These are phyloP conservation scores for Periconia macrospinosa DNA, from an alignment of 2,329 filamentous ascomycete genomes.

Conservation along the genomic window DNA sequence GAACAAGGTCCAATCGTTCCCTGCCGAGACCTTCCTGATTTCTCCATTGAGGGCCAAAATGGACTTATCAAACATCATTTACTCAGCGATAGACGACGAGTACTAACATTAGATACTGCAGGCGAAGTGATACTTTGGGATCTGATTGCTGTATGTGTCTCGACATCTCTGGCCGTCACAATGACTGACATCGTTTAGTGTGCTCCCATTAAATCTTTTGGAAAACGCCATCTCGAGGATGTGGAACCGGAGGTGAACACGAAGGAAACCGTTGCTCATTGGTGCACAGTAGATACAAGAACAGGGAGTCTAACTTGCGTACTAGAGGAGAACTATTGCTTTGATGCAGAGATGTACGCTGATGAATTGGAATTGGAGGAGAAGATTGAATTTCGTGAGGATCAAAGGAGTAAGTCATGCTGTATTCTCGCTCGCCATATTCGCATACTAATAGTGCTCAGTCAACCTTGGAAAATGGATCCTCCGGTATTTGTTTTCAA, in stretches of 20 bases:
- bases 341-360: conserved; percentile 95
- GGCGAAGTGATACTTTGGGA: conserved; percentile 97
- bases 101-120: conserved; percentile 89
- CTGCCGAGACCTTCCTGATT: conserved; percentile 49
- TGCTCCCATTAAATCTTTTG: conserved; percentile 84
- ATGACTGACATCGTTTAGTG: conserved; percentile 61
- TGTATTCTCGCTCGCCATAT: conserved; percentile 29
- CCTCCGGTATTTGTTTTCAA: conserved; percentile 85
- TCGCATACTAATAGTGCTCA: conserved; percentile 38
- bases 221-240: conserved; percentile 91
- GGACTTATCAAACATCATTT: conserved; percentile 91
- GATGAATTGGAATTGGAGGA: conserved; percentile 80
- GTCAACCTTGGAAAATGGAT: conserved; percentile 98
- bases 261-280: conserved; percentile 84
- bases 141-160: conserved; percentile 69
- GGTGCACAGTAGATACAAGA: conserved; percentile 93
- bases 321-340: conserved; percentile 91
- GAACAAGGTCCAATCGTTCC: conserved; percentile 38
- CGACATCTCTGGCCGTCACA: neutral
- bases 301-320: conserved; percentile 90
- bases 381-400: conserved; percentile 80
- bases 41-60: conserved; percentile 84
- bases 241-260: conserved; percentile 87
- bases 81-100: conserved; percentile 85
- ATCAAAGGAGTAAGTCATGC: conserved; percentile 74